phyloP scores from a whole-genome alignment of 179 eudicot genomes.

The Vitellaria paradoxa region DNA sequence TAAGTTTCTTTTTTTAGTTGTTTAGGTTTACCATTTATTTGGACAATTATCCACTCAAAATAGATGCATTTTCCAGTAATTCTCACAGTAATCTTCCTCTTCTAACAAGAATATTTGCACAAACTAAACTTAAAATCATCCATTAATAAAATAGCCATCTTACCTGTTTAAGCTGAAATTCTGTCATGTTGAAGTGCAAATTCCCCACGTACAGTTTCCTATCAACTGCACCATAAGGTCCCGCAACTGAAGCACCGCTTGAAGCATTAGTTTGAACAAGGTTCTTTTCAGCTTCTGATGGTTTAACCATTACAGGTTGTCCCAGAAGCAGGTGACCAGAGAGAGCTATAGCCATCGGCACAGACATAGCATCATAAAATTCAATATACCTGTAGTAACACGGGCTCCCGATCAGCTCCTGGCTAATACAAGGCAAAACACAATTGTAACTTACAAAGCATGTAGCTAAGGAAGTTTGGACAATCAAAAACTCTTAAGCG shows the following conservation, averaged over 20 bases:
- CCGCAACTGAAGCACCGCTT: constrained; percentile 57
- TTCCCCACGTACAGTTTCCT: constrained; percentile 92
- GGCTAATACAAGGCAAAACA: constrained; percentile 1
- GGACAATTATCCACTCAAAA: not conserved
- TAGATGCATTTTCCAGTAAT: not conserved
- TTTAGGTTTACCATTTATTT: not conserved
- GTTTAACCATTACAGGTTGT: constrained; percentile 91
- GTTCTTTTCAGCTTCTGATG: constrained; percentile 97
- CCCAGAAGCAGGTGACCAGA: constrained; percentile 87
- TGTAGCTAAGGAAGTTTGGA: constrained; percentile 8
- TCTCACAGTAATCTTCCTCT: not conserved
- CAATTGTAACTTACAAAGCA: not conserved
- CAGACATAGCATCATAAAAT: constrained; percentile 90
- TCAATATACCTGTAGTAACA: constrained; percentile 73
- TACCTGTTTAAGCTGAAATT: constrained; percentile 87
- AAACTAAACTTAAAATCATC: not conserved
- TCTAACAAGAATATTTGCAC: not conserved
- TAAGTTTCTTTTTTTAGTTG: not conserved
- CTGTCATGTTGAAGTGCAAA: constrained; percentile 85
- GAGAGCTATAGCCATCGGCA: constrained; percentile 95
- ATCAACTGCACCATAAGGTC: constrained; percentile 81
- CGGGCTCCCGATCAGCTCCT: constrained; percentile 19
- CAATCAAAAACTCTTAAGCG: constrained; percentile 24
- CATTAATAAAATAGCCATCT: not conserved
- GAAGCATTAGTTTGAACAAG: constrained; percentile 80